Evolutionary conservation across 176 grass and related monocot genomes (phyloP).

Genomic region (Oryza punctata): DNA sequence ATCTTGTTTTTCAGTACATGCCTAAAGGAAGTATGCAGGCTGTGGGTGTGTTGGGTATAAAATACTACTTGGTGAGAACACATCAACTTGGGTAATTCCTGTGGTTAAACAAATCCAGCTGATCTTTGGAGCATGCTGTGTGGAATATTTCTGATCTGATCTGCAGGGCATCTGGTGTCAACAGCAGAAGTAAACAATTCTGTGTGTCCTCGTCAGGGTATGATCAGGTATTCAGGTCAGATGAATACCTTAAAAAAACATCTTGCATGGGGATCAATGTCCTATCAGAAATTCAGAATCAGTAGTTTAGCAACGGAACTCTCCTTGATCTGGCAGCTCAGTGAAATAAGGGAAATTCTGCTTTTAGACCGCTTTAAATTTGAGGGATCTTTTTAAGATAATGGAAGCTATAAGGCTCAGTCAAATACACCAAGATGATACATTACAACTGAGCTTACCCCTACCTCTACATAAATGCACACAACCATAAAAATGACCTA

Average conservation of each 20-base stretch:
- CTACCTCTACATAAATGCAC: too few relatives aligned
- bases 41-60: not conserved
- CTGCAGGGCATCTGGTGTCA: not conserved
- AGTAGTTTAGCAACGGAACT: not conserved
- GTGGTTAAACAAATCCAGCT: not conserved
- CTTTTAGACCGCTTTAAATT: too few relatives aligned
- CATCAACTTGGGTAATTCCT: not conserved
- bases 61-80: not conserved
- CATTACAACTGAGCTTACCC: too few relatives aligned
- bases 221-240: too few relatives aligned
- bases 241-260: not conserved
- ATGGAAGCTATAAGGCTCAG: too few relatives aligned
- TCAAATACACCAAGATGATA: too few relatives aligned
- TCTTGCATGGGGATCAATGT: not conserved
- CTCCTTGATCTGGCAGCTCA: not conserved
- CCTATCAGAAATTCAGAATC: not conserved
- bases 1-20: not conserved
- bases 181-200: not conserved
- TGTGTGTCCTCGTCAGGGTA: not conserved
- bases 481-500: too few relatives aligned
- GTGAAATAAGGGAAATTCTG: too few relatives aligned
- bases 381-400: too few relatives aligned
- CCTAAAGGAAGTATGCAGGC: not conserved
- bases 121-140: not conserved
- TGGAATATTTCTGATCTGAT: not conserved